Percentiles rank a stretch among this genome's conserved stretches.
Evolutionary conservation across 371 early-diverging fungal genomes (phyloP).

Genomic region (Haplosporangium sp.): DNA sequence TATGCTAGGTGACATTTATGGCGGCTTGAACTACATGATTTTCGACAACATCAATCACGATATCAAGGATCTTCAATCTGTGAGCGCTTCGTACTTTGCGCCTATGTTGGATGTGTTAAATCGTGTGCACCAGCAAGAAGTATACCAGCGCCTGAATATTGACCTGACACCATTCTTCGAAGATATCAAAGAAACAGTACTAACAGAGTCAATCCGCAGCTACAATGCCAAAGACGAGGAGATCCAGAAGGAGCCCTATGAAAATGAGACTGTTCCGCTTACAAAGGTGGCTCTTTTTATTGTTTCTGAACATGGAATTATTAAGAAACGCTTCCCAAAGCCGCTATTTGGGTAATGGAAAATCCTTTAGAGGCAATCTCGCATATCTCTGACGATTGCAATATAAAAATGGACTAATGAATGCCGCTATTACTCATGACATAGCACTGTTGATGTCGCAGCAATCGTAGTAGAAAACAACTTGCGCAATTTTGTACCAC

Average conservation of each 20-base stretch:
- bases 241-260: constrained; percentile 49
- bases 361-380: not conserved
- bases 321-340: constrained; percentile 52
- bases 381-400: not conserved
- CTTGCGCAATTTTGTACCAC: constrained; percentile 47
- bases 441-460: constrained; percentile 35
- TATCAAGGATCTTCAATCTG: constrained; percentile 53
- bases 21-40: constrained; percentile 59
- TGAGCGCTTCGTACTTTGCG: constrained; percentile 38
- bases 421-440: not conserved
- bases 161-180: constrained; percentile 63
- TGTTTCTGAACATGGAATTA: constrained; percentile 45
- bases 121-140: constrained; percentile 56
- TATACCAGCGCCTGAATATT: constrained; percentile 54
- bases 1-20: constrained; percentile 58
- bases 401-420: too few relatives aligned
- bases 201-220: constrained; percentile 44
- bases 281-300: constrained; percentile 51
- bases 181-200: constrained; percentile 58
- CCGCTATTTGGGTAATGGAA: constrained; percentile 43
- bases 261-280: constrained; percentile 52
- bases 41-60: constrained; percentile 56
- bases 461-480: constrained; percentile 50
- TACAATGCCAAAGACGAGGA: constrained; percentile 58
- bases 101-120: constrained; percentile 60